phyloP scores from a whole-genome alignment of 2,329 filamentous ascomycete species.

The Waltergamsia citrina region DNA sequence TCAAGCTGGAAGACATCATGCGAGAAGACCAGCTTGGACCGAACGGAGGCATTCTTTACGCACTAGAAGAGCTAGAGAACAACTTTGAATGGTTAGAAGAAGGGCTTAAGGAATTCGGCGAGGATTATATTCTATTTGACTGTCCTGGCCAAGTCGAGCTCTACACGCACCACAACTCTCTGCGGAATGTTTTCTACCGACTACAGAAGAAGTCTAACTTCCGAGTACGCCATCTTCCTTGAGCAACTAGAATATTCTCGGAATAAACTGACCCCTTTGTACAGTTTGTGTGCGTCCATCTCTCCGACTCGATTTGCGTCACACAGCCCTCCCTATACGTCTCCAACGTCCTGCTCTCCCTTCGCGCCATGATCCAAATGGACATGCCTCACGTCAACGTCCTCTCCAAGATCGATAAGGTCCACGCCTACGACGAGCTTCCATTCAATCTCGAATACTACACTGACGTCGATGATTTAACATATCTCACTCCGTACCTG shows the following conservation, averaged over 20 bases:
- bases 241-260: too few relatives aligned
- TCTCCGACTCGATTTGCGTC: conserved; percentile 89
- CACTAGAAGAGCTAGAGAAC: conserved; percentile 87
- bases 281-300: conserved; percentile 84
- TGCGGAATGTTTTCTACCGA: conserved; percentile 85
- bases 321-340: conserved; percentile 92
- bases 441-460: conserved; percentile 97
- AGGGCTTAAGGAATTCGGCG: conserved; percentile 67
- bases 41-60: conserved; percentile 87
- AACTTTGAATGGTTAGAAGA: conserved; percentile 90
- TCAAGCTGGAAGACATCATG: conserved; percentile 95
- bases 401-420: conserved; percentile 94
- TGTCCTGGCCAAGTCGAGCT: conserved; percentile 96
- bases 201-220: conserved; percentile 91
- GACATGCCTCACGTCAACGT: conserved; percentile 95
- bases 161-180: conserved; percentile 87
- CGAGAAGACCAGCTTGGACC: conserved; percentile 80
- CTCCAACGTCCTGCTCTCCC: conserved; percentile 82
- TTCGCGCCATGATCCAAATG: conserved; percentile 97
- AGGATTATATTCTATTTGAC: conserved; percentile 92
- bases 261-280: background rate
- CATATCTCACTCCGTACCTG: conserved; percentile 72
- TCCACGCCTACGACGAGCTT: conserved; percentile 72
- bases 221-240: conserved; percentile 52
- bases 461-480: conserved; percentile 90